phyloP scores from a whole-genome alignment of 257 asterid genomes.

The Eustoma russellianum region DNA sequence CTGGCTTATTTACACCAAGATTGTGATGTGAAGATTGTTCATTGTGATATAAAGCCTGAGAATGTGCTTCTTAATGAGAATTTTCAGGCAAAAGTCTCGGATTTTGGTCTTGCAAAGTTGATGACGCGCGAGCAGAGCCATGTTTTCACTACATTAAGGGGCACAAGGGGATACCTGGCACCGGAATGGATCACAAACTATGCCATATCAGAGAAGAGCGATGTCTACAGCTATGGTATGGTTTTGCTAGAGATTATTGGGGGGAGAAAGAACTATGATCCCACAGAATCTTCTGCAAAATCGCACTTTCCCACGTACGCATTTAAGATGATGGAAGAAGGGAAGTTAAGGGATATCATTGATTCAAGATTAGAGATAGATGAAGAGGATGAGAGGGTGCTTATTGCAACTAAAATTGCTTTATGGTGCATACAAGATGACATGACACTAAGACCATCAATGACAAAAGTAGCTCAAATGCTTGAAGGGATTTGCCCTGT shows the following conservation, averaged over 20 bases:
- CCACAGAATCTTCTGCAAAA: slow-evolving; percentile 53
- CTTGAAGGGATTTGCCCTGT: slow-evolving; percentile 78
- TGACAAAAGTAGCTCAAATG: slow-evolving; percentile 92
- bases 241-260: slow-evolving; percentile 85
- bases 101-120: slow-evolving; percentile 86
- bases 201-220: slow-evolving; percentile 92
- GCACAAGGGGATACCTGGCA: slow-evolving; percentile 89
- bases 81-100: slow-evolving; percentile 69
- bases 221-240: slow-evolving; percentile 90
- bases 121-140: slow-evolving; percentile 84
- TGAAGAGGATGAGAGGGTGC: slow-evolving; percentile 61
- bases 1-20: slow-evolving; percentile 82
- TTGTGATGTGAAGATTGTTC: slow-evolving; percentile 76
- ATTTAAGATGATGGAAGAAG: slow-evolving; percentile 80
- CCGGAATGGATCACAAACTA: slow-evolving; percentile 97
- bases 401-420: slow-evolving; percentile 59
- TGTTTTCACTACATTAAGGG: slow-evolving; percentile 76
- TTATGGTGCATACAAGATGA: slow-evolving; percentile 98
- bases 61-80: slow-evolving; percentile 74
- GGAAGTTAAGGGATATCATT: slow-evolving; percentile 56
- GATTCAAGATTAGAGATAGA: slow-evolving; percentile 45
- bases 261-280: slow-evolving; percentile 72
- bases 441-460: slow-evolving; percentile 71
- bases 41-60: slow-evolving; percentile 85
- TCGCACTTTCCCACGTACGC: slow-evolving; percentile 81